Percentiles rank a stretch among this genome's conserved stretches.
Conservation (phyloP, 2,329 filamentous ascomycete species). For the Xylaria sp. region DNA sequence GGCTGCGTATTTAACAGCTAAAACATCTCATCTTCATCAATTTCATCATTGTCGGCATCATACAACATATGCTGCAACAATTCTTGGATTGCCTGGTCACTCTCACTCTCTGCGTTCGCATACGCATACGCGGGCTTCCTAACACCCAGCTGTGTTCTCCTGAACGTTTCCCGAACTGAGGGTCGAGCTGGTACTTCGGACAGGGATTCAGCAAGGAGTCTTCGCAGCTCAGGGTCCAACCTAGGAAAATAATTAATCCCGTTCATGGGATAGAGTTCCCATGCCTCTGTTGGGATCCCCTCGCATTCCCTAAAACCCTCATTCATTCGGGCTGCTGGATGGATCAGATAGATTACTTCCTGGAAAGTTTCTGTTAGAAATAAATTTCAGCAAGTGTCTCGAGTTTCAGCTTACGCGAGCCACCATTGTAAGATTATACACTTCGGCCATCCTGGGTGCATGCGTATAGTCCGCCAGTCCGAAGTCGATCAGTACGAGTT, state of each 20-base stretch:
- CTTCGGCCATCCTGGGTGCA: neutral
- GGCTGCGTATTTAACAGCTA: no score
- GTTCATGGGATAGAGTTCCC: neutral
- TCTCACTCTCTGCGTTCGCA: conserved; percentile 1
- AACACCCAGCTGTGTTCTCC: neutral
- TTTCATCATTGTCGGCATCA: neutral
- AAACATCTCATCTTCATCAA: no score
- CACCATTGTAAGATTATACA: neutral
- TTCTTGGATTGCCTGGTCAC: neutral
- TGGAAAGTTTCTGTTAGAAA: neutral
- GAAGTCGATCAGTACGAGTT: conserved; percentile 31
- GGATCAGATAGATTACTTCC: neutral
- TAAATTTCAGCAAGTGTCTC: neutral
- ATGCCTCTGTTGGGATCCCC: neutral
- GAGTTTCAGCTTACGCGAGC: neutral
- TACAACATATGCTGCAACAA: conserved; percentile 6
- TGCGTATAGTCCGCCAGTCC: neutral
- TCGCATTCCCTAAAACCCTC: neutral
- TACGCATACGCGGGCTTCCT: conserved; percentile 9
- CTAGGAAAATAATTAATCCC: neutral
- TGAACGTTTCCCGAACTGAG: neutral
- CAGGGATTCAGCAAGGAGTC: conserved; percentile 3
- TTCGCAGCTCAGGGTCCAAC: conserved; percentile 18
- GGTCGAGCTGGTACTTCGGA: neutral
- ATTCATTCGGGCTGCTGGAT: neutral